Evolutionary conservation across 202 grass and related monocot species (phyloP).

Genomic region (Cymbopogon flexuosus): DNA sequence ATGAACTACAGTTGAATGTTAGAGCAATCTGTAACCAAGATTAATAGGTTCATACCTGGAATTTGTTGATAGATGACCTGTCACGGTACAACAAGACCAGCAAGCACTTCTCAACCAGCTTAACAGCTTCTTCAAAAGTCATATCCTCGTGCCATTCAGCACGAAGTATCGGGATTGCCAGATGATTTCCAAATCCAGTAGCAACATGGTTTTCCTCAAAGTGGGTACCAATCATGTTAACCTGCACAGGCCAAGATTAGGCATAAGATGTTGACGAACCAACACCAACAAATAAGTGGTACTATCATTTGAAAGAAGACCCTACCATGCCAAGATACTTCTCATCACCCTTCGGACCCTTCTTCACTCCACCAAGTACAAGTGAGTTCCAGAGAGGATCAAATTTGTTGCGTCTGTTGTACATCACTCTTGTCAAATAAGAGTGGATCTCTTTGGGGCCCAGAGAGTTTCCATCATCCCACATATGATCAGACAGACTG

Average conservation of each 20-base stretch:
- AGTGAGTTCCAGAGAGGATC: slow-evolving; percentile 97
- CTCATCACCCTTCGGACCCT: slow-evolving; percentile 71
- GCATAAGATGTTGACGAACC: neutral
- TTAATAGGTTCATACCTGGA: slow-evolving; percentile 57
- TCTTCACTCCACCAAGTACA: slow-evolving; percentile 89
- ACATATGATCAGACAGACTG: slow-evolving; percentile 91
- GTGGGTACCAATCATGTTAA: slow-evolving; percentile 98
- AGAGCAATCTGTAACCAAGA: neutral
- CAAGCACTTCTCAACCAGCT: slow-evolving; percentile 96
- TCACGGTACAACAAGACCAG: slow-evolving; percentile 96
- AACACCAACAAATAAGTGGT: neutral
- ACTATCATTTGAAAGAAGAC: neutral
- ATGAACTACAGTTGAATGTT: neutral
- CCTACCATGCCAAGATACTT: slow-evolving; percentile 97
- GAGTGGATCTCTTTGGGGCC: slow-evolving; percentile 91
- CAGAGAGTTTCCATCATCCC: slow-evolving; percentile 97
- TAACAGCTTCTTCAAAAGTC: slow-evolving; percentile 97
- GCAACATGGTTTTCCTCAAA: slow-evolving; percentile 94
- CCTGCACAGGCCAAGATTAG: slow-evolving; percentile 38
- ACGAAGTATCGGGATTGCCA: slow-evolving; percentile 87
- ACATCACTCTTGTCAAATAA: slow-evolving; percentile 92
- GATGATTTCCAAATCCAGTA: slow-evolving; percentile 95
- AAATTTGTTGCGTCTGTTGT: slow-evolving; percentile 94
- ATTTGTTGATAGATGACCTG: slow-evolving; percentile 94
- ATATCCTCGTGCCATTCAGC: slow-evolving; percentile 89